phyloP scores from a whole-genome alignment of 768 basidiomycete species.

The Boletus huronensis region DNA sequence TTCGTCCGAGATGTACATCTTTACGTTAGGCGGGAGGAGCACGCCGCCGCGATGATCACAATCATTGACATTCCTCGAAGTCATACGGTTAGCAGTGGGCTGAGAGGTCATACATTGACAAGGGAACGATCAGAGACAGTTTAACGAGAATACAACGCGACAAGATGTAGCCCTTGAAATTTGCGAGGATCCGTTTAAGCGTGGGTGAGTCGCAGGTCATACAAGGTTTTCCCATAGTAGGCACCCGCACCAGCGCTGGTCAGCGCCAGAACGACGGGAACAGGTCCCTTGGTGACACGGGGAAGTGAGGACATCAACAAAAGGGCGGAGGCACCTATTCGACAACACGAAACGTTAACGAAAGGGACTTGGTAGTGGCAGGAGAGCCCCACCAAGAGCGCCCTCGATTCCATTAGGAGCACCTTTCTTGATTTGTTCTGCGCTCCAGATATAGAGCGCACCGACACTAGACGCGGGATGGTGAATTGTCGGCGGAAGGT shows the following conservation, averaged over 20 bases:
- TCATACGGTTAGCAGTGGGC: background rate
- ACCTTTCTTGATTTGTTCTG: constrained; percentile 69
- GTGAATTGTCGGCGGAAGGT: background rate
- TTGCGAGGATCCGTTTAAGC: constrained; percentile 4
- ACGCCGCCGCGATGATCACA: background rate
- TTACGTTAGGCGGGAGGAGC: constrained; percentile 1
- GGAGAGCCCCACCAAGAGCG: constrained; percentile 59
- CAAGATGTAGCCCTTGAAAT: background rate
- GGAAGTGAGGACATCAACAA: constrained; percentile 73
- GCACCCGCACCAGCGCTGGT: constrained; percentile 57
- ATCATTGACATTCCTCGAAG: constrained; percentile 1
- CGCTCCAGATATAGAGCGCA: constrained; percentile 75
- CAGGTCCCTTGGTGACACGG: constrained; percentile 67
- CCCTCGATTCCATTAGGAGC: constrained; percentile 71
- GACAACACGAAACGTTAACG: background rate
- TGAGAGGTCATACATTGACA: background rate
- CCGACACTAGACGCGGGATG: constrained; percentile 54
- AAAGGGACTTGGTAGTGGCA: background rate
- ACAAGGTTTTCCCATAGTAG: constrained; percentile 67
- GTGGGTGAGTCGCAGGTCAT: constrained; percentile 28
- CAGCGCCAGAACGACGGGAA: constrained; percentile 59
- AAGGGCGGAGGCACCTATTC: constrained; percentile 68
- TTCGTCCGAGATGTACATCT: constrained; percentile 12
- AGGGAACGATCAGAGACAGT: background rate
- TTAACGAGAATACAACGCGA: constrained; percentile 11